Conservation (phyloP, 2,329 filamentous ascomycete genomes). For the Ascosphaera apis region DNA sequence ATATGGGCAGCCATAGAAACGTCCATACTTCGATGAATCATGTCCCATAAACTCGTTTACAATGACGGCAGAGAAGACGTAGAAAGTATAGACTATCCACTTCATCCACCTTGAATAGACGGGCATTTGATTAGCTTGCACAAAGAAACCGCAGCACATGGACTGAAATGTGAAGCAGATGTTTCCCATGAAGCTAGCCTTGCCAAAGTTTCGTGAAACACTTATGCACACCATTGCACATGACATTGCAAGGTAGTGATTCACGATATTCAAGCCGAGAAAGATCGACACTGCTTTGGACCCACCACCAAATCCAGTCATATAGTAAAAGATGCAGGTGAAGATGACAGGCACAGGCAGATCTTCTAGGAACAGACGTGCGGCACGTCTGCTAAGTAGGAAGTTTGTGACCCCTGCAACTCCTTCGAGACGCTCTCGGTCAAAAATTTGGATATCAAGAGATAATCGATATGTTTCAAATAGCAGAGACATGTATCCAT, state of each 20-base stretch:
- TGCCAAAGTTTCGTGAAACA: constrained; percentile 41
- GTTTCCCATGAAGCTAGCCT: constrained; percentile 49
- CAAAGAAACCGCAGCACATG: constrained; percentile 54
- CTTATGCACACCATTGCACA: constrained; percentile 47
- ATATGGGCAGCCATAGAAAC: constrained; percentile 50
- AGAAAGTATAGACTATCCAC: constrained; percentile 22
- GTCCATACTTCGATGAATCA: constrained; percentile 22
- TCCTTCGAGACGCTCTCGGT: constrained; percentile 50
- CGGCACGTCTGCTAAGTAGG: constrained; percentile 44
- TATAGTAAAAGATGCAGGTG: constrained; percentile 52
- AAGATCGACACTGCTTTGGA: constrained; percentile 47
- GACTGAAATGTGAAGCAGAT: constrained; percentile 50
- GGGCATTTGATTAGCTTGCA: constrained; percentile 49
- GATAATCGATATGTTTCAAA: constrained; percentile 57
- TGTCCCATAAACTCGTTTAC: constrained; percentile 43
- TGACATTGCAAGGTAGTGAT: constrained; percentile 51
- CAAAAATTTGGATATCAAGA: constrained; percentile 51
- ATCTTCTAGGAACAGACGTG: constrained; percentile 47
- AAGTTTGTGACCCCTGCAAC: constrained; percentile 48
- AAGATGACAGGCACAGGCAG: constrained; percentile 49
- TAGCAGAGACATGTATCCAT: constrained; percentile 53
- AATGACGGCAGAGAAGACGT: constrained; percentile 46
- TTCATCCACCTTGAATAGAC: constrained; percentile 62
- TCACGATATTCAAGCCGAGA: constrained; percentile 42
- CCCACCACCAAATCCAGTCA: constrained; percentile 47